A percentile compares a stretch with the other conserved stretches of the same genome.
These are phyloP conservation scores for Pulveroboletus sp. DNA, from an alignment of 768 basidiomycete species.

Conservation along the genomic window DNA sequence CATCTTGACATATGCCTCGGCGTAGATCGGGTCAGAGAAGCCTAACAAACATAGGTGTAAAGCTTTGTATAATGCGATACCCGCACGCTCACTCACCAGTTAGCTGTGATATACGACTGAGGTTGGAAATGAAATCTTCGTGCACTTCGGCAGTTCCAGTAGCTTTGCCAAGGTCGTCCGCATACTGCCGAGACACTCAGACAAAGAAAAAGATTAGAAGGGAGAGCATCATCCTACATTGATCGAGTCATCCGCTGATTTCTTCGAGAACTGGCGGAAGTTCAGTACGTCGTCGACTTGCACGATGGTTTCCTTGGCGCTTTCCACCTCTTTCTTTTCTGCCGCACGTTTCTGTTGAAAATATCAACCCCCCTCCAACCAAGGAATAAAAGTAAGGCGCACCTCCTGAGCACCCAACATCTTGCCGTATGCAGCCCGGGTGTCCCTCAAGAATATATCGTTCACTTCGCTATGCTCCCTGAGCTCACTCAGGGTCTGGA, in stretches of 20 bases:
- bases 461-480: slow-evolving; percentile 54
- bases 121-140: slow-evolving; percentile 93
- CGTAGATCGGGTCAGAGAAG: slow-evolving; percentile 98
- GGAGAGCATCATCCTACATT: slow-evolving; percentile 45
- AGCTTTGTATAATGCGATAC: not conserved
- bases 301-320: slow-evolving; percentile 58
- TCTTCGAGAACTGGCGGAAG: slow-evolving; percentile 96
- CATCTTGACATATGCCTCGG: slow-evolving; percentile 96
- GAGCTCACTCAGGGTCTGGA: slow-evolving; percentile 87
- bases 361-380: not conserved
- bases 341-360: slow-evolving; percentile 72
- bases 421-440: slow-evolving; percentile 86
- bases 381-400: slow-evolving; percentile 7
- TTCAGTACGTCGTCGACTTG: slow-evolving; percentile 92
- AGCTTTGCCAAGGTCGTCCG: slow-evolving; percentile 83
- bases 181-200: slow-evolving; percentile 54
- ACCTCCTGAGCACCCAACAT: slow-evolving; percentile 98
- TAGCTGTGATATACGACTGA: slow-evolving; percentile 89
- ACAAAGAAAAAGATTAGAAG: not conserved
- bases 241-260: slow-evolving; percentile 74
- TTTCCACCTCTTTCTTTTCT: slow-evolving; percentile 87
- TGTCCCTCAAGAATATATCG: slow-evolving; percentile 80
- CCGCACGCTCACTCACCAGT: slow-evolving; percentile 56
- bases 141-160: slow-evolving; percentile 81
- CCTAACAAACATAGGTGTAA: slow-evolving; percentile 42